A percentile compares a stretch with the other conserved stretches of the same genome.
phyloP scores from a whole-genome alignment of 768 basidiomycete genomes.

The Suillus luteus region DNA sequence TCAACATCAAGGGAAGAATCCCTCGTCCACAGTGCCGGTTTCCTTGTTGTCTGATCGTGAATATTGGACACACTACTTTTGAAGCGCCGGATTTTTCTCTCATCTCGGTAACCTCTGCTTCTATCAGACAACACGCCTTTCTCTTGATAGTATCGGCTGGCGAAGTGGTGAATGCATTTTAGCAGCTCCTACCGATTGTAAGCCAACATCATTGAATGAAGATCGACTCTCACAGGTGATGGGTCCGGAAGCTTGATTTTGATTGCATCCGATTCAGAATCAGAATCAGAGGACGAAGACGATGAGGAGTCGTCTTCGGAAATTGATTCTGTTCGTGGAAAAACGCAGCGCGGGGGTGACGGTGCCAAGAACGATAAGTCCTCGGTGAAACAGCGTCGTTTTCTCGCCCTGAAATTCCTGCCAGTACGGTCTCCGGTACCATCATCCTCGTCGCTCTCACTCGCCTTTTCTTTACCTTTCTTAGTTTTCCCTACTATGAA shows the following conservation, averaged over 20 bases:
- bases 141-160: conserved; percentile 60
- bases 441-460: conserved; percentile 18
- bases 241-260: conserved; percentile 37
- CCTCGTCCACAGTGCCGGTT: conserved; percentile 10
- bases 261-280: conserved; percentile 17
- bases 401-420: conserved; percentile 34
- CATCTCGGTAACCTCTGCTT: conserved; percentile 46
- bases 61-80: conserved; percentile 20
- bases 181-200: conserved; percentile 47
- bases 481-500: conserved; percentile 11
- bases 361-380: conserved; percentile 59
- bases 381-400: conserved; percentile 46
- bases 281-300: conserved; percentile 1
- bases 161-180: conserved; percentile 53
- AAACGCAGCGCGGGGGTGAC: conserved; percentile 18
- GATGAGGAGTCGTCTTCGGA: neutral
- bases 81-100: conserved; percentile 37
- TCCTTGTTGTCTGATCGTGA: conserved; percentile 19
- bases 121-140: conserved; percentile 59
- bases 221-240: conserved; percentile 48
- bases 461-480: conserved; percentile 30
- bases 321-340: conserved; percentile 10
- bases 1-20: conserved; percentile 9
- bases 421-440: conserved; percentile 16
- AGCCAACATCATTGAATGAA: conserved; percentile 6